phyloP scores from a whole-genome alignment of 257 asterid genomes.

The Petunia secreta region DNA sequence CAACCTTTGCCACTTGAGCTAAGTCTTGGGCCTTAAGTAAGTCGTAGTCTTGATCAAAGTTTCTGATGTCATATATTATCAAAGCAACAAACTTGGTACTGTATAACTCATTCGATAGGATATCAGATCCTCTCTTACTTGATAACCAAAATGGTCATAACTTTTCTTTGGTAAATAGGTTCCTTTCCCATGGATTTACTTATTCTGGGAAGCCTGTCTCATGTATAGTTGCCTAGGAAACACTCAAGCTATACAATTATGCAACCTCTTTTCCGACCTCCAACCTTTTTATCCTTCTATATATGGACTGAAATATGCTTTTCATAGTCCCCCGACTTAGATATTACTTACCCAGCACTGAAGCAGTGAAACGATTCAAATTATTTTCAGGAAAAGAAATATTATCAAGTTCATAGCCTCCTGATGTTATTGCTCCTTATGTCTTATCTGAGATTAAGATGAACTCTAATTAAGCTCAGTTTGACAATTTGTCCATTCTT shows the following conservation, averaged over 20 bases:
- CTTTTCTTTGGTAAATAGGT: slow-evolving; percentile 43
- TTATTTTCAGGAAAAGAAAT: slow-evolving; percentile 69
- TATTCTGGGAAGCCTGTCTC: slow-evolving; percentile 97
- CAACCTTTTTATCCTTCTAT: not conserved
- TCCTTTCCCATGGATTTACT: slow-evolving; percentile 92
- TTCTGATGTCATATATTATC: slow-evolving; percentile 74
- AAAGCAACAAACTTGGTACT: slow-evolving; percentile 86
- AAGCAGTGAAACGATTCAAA: not conserved
- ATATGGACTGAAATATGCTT: not conserved
- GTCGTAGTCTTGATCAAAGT: slow-evolving; percentile 29
- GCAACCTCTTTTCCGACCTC: slow-evolving; percentile 14
- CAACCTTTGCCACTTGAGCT: no score
- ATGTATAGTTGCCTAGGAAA: slow-evolving; percentile 91
- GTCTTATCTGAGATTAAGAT: not conserved
- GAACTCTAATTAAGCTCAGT: not conserved
- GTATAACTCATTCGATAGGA: not conserved
- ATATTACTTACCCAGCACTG: not conserved
- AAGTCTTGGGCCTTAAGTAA: no score
- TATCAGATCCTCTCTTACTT: not conserved
- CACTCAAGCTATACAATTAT: slow-evolving; percentile 87
- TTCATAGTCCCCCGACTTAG: not conserved
- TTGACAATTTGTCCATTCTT: not conserved
- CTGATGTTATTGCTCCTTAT: slow-evolving; percentile 36
- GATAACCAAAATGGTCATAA: not conserved
- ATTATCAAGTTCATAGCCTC: slow-evolving; percentile 68